These are phyloP conservation scores for Zygoascus biomembranicola DNA, from an alignment of 805 yeast genomes.

Conservation along the genomic window DNA sequence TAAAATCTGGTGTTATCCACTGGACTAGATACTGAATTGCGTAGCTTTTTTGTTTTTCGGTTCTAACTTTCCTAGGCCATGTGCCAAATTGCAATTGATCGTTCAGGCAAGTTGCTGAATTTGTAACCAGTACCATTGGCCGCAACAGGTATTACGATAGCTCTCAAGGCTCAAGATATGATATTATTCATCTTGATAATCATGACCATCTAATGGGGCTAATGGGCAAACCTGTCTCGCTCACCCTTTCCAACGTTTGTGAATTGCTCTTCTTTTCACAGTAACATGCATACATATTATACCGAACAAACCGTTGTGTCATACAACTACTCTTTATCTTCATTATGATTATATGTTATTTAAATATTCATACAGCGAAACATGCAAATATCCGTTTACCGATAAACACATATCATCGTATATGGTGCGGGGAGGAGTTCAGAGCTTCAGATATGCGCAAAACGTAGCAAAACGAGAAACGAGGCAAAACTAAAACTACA, in stretches of 20 bases:
- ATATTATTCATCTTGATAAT: no score
- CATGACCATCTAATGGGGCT: no score
- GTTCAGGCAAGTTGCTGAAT: slow-evolving; percentile 35
- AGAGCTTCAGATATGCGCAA: no score
- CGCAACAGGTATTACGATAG: neutral
- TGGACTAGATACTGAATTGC: neutral
- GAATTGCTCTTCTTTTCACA: neutral
- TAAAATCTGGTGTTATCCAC: no score
- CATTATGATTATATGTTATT: neutral
- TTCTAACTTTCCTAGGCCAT: slow-evolving; percentile 41
- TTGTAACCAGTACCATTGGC: no score
- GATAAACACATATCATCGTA: neutral
- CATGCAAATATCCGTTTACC: neutral
- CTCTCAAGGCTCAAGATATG: no score
- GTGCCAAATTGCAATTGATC: slow-evolving; percentile 85
- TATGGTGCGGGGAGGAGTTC: neutral
- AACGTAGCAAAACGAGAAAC: no score
- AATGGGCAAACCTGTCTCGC: no score
- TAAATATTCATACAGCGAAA: neutral
- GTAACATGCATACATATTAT: neutral
- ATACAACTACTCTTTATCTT: no score
- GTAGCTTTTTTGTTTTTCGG: neutral
- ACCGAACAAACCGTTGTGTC: neutral
- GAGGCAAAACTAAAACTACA: slow-evolving; percentile 30
- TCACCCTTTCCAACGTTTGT: no score